phyloP scores from a whole-genome alignment of 2,329 filamentous ascomycete species.

The Aspergillus quadrilineatus region DNA sequence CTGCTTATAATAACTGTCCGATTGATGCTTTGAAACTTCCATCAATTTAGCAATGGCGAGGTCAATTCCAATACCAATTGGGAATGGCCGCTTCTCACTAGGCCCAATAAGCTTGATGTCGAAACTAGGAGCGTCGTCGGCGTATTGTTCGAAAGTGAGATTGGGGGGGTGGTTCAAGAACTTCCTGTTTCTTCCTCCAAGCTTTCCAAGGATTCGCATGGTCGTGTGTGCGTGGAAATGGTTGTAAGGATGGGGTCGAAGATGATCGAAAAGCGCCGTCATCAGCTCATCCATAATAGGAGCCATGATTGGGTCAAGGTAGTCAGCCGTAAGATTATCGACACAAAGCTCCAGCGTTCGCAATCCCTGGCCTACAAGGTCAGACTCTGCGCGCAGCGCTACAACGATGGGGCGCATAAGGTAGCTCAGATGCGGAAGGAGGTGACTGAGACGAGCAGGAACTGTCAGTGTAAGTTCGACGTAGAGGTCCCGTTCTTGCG shows the following conservation, averaged over 20 bases:
- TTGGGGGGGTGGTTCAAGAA: conserved; percentile 87
- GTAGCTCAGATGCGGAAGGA: conserved; percentile 92
- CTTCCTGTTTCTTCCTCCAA: conserved; percentile 91
- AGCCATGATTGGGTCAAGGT: conserved; percentile 97
- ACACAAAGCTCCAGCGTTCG: conserved; percentile 94
- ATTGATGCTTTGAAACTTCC: conserved; percentile 60
- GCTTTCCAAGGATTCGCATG: conserved; percentile 93
- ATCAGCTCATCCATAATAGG: conserved; percentile 98
- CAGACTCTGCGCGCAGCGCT: conserved; percentile 83
- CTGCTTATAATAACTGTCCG: conserved; percentile 86
- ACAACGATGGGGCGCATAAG: conserved; percentile 98
- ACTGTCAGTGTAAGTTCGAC: conserved; percentile 97
- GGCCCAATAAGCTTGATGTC: conserved; percentile 88
- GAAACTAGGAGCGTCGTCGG: conserved; percentile 84
- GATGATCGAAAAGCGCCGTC: conserved; percentile 94
- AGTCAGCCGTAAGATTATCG: conserved; percentile 96
- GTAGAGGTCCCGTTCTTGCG: conserved; percentile 88
- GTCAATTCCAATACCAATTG: conserved; percentile 80
- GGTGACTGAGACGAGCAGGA: conserved; percentile 86
- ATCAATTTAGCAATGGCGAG: conserved; percentile 83
- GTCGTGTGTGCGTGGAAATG: conserved; percentile 98
- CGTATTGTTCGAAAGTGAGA: conserved; percentile 78
- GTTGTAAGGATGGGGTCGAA: conserved; percentile 89
- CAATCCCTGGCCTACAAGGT: conserved; percentile 90
- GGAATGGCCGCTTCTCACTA: conserved; percentile 83